Percentiles rank a stretch among this genome's conserved stretches.
Conservation (phyloP, 2,329 filamentous ascomycete species). For the Trichothecium sympodiale region DNA sequence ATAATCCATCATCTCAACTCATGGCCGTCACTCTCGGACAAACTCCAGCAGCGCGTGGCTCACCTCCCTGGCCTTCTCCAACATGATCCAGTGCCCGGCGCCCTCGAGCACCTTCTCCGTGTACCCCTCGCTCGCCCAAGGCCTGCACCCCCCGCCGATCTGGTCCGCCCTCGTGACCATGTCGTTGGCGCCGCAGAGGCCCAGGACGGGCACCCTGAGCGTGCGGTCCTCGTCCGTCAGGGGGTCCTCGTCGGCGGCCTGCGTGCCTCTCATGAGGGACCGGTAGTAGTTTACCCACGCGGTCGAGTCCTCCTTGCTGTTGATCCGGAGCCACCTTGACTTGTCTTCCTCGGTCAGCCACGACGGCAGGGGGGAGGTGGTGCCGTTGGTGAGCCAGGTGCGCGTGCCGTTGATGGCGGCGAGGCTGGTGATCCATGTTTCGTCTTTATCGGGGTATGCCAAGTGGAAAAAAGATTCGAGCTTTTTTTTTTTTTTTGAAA, state of each 20-base stretch:
- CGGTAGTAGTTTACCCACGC: constrained; percentile 10
- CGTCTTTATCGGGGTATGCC: constrained; percentile 6
- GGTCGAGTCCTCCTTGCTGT: constrained; percentile 5
- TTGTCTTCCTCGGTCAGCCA: constrained; percentile 9
- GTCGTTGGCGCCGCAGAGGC: constrained; percentile 8
- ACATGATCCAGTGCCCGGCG: constrained; percentile 12
- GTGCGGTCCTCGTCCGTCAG: constrained; percentile 9
- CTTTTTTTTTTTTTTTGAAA: too few relatives aligned
- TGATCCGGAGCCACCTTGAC: constrained; percentile 2
- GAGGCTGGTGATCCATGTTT: constrained; percentile 4
- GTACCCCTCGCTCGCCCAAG: constrained; percentile 7
- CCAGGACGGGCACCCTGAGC: constrained; percentile 9
- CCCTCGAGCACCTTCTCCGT: constrained; percentile 5
- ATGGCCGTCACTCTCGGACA: not conserved
- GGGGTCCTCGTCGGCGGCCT: constrained; percentile 8
- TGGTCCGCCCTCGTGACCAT: constrained; percentile 7
- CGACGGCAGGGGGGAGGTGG: constrained; percentile 2
- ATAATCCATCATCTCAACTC: too few relatives aligned
- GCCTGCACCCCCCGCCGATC: constrained; percentile 1
- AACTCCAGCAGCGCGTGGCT: constrained; percentile 5
- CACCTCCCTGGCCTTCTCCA: constrained; percentile 8
- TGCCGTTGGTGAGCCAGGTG: constrained; percentile 6
- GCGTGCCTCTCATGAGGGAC: constrained; percentile 8
- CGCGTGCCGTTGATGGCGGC: constrained; percentile 7
- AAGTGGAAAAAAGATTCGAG: constrained; percentile 11